Evolutionary conservation across 495 filamentous ascomycete genomes (phyloP).

Genomic region (Talaromyces stipitatus): DNA sequence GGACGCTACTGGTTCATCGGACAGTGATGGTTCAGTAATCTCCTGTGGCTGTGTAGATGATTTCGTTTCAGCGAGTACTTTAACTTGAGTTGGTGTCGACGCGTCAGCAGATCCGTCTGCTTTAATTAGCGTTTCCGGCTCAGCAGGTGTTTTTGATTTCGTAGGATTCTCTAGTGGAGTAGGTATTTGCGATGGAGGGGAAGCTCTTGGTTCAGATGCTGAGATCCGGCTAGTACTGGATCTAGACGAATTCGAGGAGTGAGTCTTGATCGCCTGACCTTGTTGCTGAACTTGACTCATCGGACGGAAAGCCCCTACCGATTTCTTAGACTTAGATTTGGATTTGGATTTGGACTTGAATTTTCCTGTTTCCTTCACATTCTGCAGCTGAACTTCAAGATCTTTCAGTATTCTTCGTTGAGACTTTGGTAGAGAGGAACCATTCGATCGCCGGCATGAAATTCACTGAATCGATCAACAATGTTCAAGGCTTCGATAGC

Average conservation of each 20-base stretch:
- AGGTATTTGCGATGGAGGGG: neutral
- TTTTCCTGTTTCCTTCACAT: neutral
- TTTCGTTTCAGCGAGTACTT: neutral
- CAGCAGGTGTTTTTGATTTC: neutral
- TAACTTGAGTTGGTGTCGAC: neutral
- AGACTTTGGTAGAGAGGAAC: slow-evolving; percentile 26
- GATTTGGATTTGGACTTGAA: neutral
- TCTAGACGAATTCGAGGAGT: neutral
- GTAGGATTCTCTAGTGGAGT: neutral
- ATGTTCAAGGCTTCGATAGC: slow-evolving; percentile 18
- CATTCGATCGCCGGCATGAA: slow-evolving; percentile 25
- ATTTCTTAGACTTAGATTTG: neutral
- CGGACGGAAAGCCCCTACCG: neutral
- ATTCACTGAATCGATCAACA: slow-evolving; percentile 23
- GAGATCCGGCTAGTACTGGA: neutral
- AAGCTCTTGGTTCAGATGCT: neutral
- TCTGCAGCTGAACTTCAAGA: slow-evolving; percentile 9
- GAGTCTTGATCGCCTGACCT: neutral
- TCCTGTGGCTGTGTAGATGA: neutral
- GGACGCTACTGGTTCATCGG: neutral
- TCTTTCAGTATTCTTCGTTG: slow-evolving; percentile 18
- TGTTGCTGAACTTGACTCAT: neutral
- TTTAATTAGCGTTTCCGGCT: neutral
- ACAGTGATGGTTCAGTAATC: neutral
- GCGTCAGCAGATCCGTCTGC: neutral